Evolutionary conservation across 495 filamentous ascomycete genomes (phyloP), one percentile per base, ranked within the genome.

Genomic region (Cenococcum geophilum): DNA sequence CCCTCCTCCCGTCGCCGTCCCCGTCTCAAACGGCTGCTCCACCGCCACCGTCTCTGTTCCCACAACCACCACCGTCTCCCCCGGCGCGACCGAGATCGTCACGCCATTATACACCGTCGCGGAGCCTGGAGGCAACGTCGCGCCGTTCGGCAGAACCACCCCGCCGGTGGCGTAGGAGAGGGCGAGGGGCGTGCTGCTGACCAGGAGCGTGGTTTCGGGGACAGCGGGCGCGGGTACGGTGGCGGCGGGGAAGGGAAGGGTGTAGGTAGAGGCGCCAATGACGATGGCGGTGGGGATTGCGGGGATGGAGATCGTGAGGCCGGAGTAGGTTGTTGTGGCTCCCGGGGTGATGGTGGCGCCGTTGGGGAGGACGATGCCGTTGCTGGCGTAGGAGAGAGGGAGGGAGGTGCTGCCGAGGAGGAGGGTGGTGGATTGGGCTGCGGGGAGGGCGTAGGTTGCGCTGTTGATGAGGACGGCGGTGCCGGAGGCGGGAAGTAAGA

Each of bases 261-360:
- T 40, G 8, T 58, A 18, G 32, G 60, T 63, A 14, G 60, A 55
- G 27, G 10, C n/a, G 25, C 54, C 60, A 10, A 63, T 34, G 2
- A 63, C 35, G 43, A 63, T 52, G 22, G 58, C 50, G 16, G 51
- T 48, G 5, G n/a, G 52, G 16, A 37, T 25, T 21, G 59, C 14
- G 16, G 60, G 54, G 34, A 63, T 8, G 54, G 56, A 63, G 54
- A 52, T 27, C 4, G 14, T 32, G 8, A 48, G 49, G 22, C 55
- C 45, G 40, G 55, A 45, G 5, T 40, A 32, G 25, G 54, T 57
- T 0, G 27, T 14, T 35, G 54, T 42, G 40, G 11, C 4, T 8
- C 60, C 60, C 5, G 54, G 60, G 9, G 56, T 20, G 6, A 63
- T 37, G 36, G 54, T 63, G 6, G 47, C 22, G 18, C 60, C 55